Base-by-base conservation (phyloP, 148 eudicot species). In the Silene uniflora region DNA sequence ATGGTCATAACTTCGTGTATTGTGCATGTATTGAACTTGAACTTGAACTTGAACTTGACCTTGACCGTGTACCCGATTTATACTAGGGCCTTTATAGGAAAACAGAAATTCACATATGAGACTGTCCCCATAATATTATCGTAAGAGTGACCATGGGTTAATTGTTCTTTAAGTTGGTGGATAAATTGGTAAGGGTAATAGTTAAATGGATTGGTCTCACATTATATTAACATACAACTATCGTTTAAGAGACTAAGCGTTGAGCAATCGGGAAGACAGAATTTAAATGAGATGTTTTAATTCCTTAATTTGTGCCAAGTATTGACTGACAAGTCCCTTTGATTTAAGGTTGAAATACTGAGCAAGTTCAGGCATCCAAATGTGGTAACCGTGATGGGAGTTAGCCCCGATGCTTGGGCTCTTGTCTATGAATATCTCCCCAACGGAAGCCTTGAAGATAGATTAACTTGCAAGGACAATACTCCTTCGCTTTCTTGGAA, bases 291-390 rank as follows among this genome's bases (percentile, higher is more conserved):
- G 18, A 56, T 56, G 25, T 35, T 27, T 39, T 24, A 29, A 42
- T 10, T 60, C 10, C 23, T 6, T 42, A 21, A 16, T 17, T 13
- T 44, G 3, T 25, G 25, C 19, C 10, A 6, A 56, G 24, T 61
- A 32, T 62, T 18, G 29, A 23, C 64, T 76, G 12, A 75, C 35
- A 4, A n/a, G 60, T 42, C 76, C 62, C 42, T 16, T 46, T 66
- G 22, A 47, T 72, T 63, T 14, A 60, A 93, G 98, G 98, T 93
- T 71, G 89, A 84, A 72, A 81, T 91, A 68, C 73, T 93, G 90
- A 88, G 90, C 79, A 93, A 83, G 78, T 63, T 87, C 75, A 83
- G 95, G 77, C 98, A 91, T 78, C 97, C 95, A 60, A 91, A 91
- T 81, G 74, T 93, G 54, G 78, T 90, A 55, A 86, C 85, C 55